Conservation (phyloP, 192 early-diverging fungal genomes). For the Rhizophagus sp. region DNA sequence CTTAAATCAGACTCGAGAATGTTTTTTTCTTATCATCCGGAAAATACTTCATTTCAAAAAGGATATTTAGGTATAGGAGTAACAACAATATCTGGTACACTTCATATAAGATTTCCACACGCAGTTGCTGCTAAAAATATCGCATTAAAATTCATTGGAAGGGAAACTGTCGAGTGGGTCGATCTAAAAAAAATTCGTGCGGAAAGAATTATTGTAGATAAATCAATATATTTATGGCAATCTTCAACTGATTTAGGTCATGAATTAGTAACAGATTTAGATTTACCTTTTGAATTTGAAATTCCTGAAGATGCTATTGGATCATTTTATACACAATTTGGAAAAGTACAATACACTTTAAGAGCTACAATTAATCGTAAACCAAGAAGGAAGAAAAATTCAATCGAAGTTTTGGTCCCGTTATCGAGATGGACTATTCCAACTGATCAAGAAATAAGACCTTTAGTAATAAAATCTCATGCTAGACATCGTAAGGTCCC, state of each 20-base stretch:
- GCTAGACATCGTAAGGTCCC: constrained; percentile 9
- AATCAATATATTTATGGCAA: constrained; percentile 21
- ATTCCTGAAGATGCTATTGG: constrained; percentile 16
- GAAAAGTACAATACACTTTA: constrained; percentile 16
- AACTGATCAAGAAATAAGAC: constrained; percentile 7
- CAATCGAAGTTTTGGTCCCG: constrained; percentile 16
- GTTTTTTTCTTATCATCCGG: constrained; percentile 23
- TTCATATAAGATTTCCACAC: constrained; percentile 29
- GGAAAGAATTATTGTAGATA: constrained; percentile 26
- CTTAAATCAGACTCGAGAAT: constrained; percentile 3
- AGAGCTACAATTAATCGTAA: constrained; percentile 3
- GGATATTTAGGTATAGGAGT: constrained; percentile 9
- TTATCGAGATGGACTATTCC: constrained; percentile 11
- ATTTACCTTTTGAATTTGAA: constrained; percentile 30
- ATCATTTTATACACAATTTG: background rate
- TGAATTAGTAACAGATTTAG: constrained; percentile 29
- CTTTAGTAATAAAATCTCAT: constrained; percentile 11
- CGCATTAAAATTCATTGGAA: constrained; percentile 10
- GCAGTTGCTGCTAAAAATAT: constrained; percentile 22
- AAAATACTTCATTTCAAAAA: constrained; percentile 21
- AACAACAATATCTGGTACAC: constrained; percentile 15
- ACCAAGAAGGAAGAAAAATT: constrained; percentile 4
- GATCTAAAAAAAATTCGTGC: constrained; percentile 24
- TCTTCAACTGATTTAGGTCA: constrained; percentile 16
- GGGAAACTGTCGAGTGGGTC: constrained; percentile 19